Percentiles rank a stretch among this genome's conserved stretches.
Evolutionary conservation across 164 flowering plant genomes (phyloP).

Genomic region (Aristolochia fimbriata): DNA sequence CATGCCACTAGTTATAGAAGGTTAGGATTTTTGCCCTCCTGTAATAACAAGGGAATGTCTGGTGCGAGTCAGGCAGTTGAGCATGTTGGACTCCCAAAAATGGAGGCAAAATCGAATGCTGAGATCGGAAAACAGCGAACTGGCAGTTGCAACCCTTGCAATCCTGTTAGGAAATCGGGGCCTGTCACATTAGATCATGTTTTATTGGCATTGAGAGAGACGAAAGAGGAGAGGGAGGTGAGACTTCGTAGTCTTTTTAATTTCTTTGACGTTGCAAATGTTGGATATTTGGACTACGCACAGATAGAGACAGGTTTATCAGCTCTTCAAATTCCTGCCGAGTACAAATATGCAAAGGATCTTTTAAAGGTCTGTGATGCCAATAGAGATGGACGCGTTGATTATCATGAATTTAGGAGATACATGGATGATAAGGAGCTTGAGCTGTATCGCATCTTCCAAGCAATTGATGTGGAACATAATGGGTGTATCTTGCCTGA

Average conservation of each 20-base stretch:
- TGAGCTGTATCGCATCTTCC: constrained; percentile 82
- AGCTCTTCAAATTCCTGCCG: constrained; percentile 69
- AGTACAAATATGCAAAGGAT: constrained; percentile 87
- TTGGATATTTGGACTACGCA: constrained; percentile 60
- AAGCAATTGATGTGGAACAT: constrained; percentile 91
- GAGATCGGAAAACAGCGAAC: constrained; percentile 13
- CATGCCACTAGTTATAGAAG: not conserved
- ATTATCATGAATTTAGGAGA: constrained; percentile 65
- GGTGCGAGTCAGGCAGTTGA: constrained; percentile 30
- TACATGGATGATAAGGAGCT: constrained; percentile 96
- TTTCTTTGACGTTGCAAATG: constrained; percentile 55
- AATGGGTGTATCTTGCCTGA: constrained; percentile 93
- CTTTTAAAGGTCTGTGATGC: constrained; percentile 69
- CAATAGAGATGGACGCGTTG: constrained; percentile 75
- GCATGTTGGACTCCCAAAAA: constrained; percentile 23
- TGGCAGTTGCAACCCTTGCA: constrained; percentile 52
- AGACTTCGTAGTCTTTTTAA: constrained; percentile 64
- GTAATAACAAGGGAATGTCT: constrained; percentile 16
- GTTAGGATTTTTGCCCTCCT: not conserved
- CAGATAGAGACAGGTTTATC: constrained; percentile 79
- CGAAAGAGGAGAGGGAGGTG: constrained; percentile 77
- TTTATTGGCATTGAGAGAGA: constrained; percentile 62
- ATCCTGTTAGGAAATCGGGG: constrained; percentile 59
- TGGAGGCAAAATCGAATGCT: constrained; percentile 12
- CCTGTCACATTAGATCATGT: constrained; percentile 83